Conservation (phyloP, 2,329 filamentous ascomycete species). For the Bipolaris bicolor region DNA sequence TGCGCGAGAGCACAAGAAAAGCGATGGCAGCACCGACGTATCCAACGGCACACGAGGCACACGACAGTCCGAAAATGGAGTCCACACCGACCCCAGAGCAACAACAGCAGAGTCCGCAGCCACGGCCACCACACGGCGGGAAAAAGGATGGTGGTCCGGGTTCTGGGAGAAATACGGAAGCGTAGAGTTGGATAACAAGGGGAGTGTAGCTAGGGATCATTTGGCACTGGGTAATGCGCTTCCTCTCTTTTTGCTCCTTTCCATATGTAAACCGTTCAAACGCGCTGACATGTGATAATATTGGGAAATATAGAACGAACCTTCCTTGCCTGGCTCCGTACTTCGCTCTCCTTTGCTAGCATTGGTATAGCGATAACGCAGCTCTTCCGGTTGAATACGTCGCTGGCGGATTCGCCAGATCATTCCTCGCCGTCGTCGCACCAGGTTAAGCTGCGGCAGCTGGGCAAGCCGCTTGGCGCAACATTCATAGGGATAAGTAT, state of each 20-base stretch:
- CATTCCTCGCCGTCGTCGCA: slow-evolving; percentile 3
- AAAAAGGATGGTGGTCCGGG: slow-evolving; percentile 59
- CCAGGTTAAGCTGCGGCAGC: slow-evolving; percentile 31
- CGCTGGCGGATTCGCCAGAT: slow-evolving; percentile 48
- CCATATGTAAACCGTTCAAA: no score
- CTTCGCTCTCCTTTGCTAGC: slow-evolving; percentile 78
- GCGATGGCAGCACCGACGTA: not conserved
- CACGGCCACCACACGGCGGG: slow-evolving; percentile 26
- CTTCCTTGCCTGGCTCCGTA: slow-evolving; percentile 84
- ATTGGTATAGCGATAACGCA: slow-evolving; percentile 86
- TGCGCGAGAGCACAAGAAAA: slow-evolving; percentile 1
- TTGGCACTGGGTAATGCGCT: slow-evolving; percentile 71
- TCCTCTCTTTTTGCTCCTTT: not conserved
- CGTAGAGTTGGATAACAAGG: slow-evolving; percentile 84
- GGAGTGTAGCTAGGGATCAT: slow-evolving; percentile 82
- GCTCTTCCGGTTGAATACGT: slow-evolving; percentile 80
- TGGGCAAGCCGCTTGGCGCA: slow-evolving; percentile 60
- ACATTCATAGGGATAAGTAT: slow-evolving; percentile 80
- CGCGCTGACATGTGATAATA: no score
- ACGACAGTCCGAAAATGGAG: not conserved
- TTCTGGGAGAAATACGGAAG: slow-evolving; percentile 66
- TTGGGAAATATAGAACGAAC: slow-evolving; percentile 67
- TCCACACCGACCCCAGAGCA: not conserved
- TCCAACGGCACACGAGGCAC: not conserved
- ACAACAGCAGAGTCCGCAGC: slow-evolving; percentile 33